These are phyloP conservation scores for Linnemannia elongata DNA, from an alignment of 192 early-diverging fungal genomes.

Conservation along the genomic window DNA sequence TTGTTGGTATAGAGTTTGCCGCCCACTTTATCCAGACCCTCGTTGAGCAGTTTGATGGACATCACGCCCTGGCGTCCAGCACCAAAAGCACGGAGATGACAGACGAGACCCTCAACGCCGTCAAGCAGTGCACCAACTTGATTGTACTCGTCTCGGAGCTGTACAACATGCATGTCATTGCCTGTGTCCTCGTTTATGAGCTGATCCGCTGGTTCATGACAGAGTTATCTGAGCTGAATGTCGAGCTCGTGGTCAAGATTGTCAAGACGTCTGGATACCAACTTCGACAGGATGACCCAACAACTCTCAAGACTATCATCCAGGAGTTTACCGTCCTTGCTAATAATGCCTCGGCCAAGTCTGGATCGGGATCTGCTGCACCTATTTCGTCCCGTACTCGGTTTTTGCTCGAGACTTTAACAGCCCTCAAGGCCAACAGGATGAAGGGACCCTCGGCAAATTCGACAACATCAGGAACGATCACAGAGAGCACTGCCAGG, in stretches of 20 bases:
- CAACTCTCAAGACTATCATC: slow-evolving; percentile 92
- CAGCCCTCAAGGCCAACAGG: slow-evolving; percentile 94
- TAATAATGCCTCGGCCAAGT: slow-evolving; percentile 52
- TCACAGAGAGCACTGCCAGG: slow-evolving; percentile 72
- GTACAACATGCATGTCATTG: slow-evolving; percentile 91
- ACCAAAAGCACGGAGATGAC: slow-evolving; percentile 59
- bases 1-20: slow-evolving; percentile 89
- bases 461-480: slow-evolving; percentile 60
- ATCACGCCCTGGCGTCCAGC: slow-evolving; percentile 62
- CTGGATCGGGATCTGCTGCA: slow-evolving; percentile 44
- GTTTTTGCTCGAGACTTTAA: slow-evolving; percentile 97
- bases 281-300: slow-evolving; percentile 92
- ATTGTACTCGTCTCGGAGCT: slow-evolving; percentile 84
- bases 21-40: slow-evolving; percentile 83
- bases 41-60: slow-evolving; percentile 77
- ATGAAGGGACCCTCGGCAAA: slow-evolving; percentile 69
- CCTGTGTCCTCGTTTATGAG: slow-evolving; percentile 92
- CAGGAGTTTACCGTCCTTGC: slow-evolving; percentile 65
- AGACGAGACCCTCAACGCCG: slow-evolving; percentile 58
- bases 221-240: slow-evolving; percentile 84
- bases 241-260: slow-evolving; percentile 90
- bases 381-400: slow-evolving; percentile 75
- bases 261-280: slow-evolving; percentile 84
- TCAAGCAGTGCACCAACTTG: slow-evolving; percentile 86
- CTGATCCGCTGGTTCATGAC: slow-evolving; percentile 78